These are phyloP conservation scores for Ceratocystis variospora DNA, from an alignment of 2,329 filamentous ascomycete genomes.

Conservation along the genomic window DNA sequence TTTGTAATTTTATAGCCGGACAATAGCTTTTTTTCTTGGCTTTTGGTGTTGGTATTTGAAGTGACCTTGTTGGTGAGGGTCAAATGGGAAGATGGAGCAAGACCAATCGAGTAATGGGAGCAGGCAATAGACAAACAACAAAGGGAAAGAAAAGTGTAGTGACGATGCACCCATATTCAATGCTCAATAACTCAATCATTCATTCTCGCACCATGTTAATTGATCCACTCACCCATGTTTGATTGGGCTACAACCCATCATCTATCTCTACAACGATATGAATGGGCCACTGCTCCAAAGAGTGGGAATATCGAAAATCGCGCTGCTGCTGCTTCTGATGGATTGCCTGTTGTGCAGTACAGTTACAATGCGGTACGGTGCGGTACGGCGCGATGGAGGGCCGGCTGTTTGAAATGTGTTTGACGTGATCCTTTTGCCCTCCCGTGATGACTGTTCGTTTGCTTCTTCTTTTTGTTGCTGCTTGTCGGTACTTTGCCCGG, in stretches of 20 bases:
- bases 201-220: neutral
- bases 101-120: too few species aligned
- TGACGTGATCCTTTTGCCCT: constrained; percentile 5
- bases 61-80: too few species aligned
- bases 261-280: neutral
- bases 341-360: neutral
- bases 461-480: neutral
- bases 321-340: too few species aligned
- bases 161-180: neutral
- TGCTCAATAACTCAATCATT: neutral
- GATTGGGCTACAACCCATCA: constrained; percentile 9
- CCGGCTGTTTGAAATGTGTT: constrained; percentile 1
- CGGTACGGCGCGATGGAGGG: neutral
- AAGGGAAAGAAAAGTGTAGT: neutral
- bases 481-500: neutral
- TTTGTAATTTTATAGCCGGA: too few species aligned
- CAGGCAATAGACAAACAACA: too few species aligned
- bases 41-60: neutral
- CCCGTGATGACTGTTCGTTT: neutral
- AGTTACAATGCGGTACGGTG: neutral
- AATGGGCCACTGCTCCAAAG: neutral
- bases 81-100: too few species aligned
- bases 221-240: constrained; percentile 14
- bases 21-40: neutral
- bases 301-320: neutral